Conservation (phyloP, 2,329 filamentous ascomycete species). For the Cordyceps fumosorosea region DNA sequence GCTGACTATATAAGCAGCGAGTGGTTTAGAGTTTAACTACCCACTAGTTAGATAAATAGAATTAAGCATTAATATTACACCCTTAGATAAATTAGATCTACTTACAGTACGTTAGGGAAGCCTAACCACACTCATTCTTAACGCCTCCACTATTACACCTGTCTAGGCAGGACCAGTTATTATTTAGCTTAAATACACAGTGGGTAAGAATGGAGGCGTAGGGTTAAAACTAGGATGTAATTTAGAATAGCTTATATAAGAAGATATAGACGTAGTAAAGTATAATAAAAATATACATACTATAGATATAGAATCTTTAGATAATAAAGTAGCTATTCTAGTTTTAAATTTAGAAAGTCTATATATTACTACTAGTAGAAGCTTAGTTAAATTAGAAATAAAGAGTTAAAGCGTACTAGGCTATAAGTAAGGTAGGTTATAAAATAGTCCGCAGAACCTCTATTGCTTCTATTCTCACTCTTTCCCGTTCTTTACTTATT, state of each 20-base stretch:
- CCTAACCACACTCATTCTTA: neutral
- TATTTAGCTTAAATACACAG: neutral
- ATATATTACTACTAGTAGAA: neutral
- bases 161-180: neutral
- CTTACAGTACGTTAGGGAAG: neutral
- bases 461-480: neutral
- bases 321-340: neutral
- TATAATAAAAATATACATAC: neutral
- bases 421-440: no score
- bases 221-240: neutral
- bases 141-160: neutral
- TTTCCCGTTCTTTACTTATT: neutral
- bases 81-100: neutral
- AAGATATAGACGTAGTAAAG: neutral
- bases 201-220: neutral
- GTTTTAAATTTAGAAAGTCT: neutral
- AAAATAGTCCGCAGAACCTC: constrained; percentile 2
- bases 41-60: neutral
- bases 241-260: neutral
- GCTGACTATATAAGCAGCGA: neutral
- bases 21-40: neutral
- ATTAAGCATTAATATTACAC: neutral
- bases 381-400: no score
- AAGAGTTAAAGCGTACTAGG: no score
- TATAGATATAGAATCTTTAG: neutral